Percentiles rank a stretch among this genome's conserved stretches.
Conservation (phyloP, 139 green algal species). For the Volvox reticuliferus region DNA sequence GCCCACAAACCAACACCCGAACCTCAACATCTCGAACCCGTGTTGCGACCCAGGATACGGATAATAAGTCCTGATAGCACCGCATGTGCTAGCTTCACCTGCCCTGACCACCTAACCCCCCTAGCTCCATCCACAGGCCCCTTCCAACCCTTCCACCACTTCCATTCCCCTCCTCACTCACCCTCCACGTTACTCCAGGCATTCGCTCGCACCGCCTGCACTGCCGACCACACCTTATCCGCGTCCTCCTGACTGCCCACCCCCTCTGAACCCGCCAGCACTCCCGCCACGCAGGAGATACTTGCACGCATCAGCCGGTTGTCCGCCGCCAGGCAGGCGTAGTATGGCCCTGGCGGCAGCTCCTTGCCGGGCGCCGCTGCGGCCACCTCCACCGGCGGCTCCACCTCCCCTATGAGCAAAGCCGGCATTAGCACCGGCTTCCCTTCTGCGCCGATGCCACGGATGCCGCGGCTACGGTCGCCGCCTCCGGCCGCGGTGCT, state of each 20-base stretch:
- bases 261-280: conserved; percentile 32
- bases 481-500: background rate
- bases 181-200: conserved; percentile 40
- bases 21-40: too few relatives aligned
- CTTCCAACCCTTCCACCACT: background rate
- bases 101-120: too few relatives aligned
- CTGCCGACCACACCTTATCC: background rate
- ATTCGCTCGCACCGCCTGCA: conserved; percentile 21
- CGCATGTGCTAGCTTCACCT: too few relatives aligned
- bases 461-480: background rate
- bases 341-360: conserved; percentile 42
- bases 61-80: too few relatives aligned
- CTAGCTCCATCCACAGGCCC: background rate
- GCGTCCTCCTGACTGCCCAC: conserved; percentile 5
- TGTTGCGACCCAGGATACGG: too few relatives aligned
- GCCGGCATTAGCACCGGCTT: conserved; percentile 64
- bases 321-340: conserved; percentile 75
- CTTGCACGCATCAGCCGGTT: conserved; percentile 71
- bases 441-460: conserved; percentile 45
- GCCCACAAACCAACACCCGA: too few relatives aligned
- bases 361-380: background rate
- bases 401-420: conserved; percentile 54
- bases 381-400: conserved; percentile 22
- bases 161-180: background rate
- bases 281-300: conserved; percentile 48